Percentiles rank a stretch among this genome's conserved stretches.
phyloP scores from a whole-genome alignment of 78 protist species.

The Tieghemostelium lacteum region DNA sequence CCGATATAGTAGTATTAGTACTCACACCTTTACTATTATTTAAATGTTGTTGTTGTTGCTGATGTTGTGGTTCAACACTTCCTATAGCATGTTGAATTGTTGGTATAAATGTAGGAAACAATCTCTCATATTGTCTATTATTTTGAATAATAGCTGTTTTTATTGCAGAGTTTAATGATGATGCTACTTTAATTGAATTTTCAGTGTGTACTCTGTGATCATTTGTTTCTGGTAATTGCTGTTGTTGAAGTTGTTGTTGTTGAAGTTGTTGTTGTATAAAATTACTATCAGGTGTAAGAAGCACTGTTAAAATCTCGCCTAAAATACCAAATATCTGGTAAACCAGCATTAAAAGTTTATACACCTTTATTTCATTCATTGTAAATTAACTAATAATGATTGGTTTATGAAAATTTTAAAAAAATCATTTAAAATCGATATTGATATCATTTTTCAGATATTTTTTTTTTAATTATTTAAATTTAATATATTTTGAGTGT shows the following conservation, averaged over 20 bases:
- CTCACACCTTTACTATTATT: too few relatives aligned
- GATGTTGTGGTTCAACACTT: neutral
- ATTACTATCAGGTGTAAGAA: slow-evolving; percentile 1
- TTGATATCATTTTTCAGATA: too few relatives aligned
- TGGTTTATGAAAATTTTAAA: too few relatives aligned
- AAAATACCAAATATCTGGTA: slow-evolving; percentile 11
- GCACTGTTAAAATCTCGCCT: slow-evolving; percentile 3
- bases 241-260: neutral
- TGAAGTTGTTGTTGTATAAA: neutral
- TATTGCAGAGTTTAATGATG: neutral
- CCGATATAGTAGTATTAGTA: too few relatives aligned
- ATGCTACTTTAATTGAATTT: neutral
- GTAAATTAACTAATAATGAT: too few relatives aligned
- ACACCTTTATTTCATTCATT: too few relatives aligned
- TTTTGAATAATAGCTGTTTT: neutral
- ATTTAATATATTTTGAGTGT: too few relatives aligned
- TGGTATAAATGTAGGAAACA: neutral
- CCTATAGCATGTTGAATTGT: neutral
- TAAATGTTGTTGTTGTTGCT: neutral
- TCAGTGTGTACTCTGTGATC: too few relatives aligned
- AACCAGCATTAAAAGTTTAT: neutral
- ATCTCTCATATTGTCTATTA: neutral
- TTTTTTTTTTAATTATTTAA: too few relatives aligned
- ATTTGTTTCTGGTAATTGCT: neutral
- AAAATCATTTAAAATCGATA: too few relatives aligned